phyloP scores from a whole-genome alignment of 129 eudicot genomes.

The Tagetes erecta region DNA sequence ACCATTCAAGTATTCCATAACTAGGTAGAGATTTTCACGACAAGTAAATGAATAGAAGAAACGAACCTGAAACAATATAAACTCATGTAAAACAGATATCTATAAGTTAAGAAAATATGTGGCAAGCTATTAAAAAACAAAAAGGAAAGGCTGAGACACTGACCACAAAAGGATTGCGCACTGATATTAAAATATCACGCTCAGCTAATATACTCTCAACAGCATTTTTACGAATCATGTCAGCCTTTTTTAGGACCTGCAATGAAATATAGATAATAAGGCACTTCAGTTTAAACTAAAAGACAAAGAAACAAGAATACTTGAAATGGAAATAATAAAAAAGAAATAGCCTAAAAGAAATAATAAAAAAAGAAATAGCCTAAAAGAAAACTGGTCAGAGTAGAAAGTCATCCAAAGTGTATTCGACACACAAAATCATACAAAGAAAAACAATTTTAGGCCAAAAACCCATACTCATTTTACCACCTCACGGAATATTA shows the following conservation, averaged over 20 bases:
- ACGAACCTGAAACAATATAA: constrained; percentile 62
- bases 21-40: constrained; percentile 95
- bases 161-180: constrained; percentile 99
- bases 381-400: background rate
- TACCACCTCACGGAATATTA: background rate
- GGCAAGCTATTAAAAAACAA: constrained; percentile 16
- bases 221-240: constrained; percentile 96
- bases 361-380: background rate
- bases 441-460: background rate
- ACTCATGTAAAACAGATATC: constrained; percentile 26
- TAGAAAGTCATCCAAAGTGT: background rate
- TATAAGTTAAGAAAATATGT: constrained; percentile 16
- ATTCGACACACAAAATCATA: background rate
- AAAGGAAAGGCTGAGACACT: constrained; percentile 29
- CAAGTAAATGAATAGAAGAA: constrained; percentile 97
- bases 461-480: background rate
- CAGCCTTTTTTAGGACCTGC: constrained; percentile 96
- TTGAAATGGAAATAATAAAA: background rate
- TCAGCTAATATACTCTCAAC: constrained; percentile 98
- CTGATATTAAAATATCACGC: constrained; percentile 89
- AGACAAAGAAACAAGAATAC: constrained; percentile 10
- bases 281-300: constrained; percentile 9
- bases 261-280: constrained; percentile 22
- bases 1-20: constrained; percentile 96
- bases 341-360: background rate